A percentile compares a stretch with the other conserved stretches of the same genome.
Evolutionary conservation across 306 rosid species (phyloP).

Genomic region (Oxytropis ochrocephala): DNA sequence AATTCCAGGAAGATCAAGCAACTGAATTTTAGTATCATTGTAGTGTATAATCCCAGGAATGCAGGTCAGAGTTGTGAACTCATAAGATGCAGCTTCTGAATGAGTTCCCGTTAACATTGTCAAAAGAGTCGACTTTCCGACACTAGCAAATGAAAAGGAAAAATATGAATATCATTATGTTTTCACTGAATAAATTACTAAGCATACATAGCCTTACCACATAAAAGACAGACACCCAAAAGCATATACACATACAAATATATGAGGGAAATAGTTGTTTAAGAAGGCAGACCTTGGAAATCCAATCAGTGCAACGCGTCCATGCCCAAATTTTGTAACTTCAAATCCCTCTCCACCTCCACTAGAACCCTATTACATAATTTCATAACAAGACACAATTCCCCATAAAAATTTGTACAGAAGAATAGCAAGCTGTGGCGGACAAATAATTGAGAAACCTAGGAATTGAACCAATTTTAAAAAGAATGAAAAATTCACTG

Average conservation of each 20-base stretch:
- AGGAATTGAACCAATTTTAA: not conserved
- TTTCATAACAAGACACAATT: constrained; percentile 9
- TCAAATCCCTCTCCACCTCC: constrained; percentile 99
- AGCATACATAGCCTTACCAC: not conserved
- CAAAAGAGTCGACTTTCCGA: constrained; percentile 96
- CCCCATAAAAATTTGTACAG: not conserved
- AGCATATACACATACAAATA: not conserved
- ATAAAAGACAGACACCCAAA: not conserved
- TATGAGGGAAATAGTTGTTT: not conserved
- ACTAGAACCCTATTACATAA: constrained; percentile 73
- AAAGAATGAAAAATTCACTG: not conserved
- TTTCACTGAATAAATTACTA: not conserved
- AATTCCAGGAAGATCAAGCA: constrained; percentile 99
- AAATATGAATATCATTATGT: constrained; percentile 1
- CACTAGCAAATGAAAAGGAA: constrained; percentile 47
- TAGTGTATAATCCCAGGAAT: constrained; percentile 97
- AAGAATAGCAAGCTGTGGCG: not conserved
- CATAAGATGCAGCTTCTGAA: constrained; percentile 97
- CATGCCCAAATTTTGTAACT: constrained; percentile 96
- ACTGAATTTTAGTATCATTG: constrained; percentile 95
- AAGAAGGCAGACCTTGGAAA: constrained; percentile 76
- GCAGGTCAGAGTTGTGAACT: constrained; percentile 95
- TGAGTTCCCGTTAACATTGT: constrained; percentile 96
- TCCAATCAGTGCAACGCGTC: constrained; percentile 97
- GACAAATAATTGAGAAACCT: constrained; percentile 17